Evolutionary conservation across 129 eudicot genomes (phyloP), one percentile per base, ranked within the genome.

Genomic region (Cynara cardunculus): DNA sequence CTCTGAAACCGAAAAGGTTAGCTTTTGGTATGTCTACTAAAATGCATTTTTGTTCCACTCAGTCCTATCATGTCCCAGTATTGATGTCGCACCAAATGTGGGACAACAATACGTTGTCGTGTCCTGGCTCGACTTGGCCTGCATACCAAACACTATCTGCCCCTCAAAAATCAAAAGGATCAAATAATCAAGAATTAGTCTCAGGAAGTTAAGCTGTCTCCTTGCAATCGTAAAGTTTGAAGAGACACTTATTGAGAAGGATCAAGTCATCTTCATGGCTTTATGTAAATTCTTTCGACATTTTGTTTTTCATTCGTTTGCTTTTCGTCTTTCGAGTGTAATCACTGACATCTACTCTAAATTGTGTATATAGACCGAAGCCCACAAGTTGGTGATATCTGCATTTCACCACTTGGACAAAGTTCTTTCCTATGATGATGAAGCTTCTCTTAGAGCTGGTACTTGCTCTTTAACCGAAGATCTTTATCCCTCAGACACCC

Each of bases 1-100:
- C 26, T 85, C 97, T 44, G 93, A 92, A 79, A 34, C 82, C 18
- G 90, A 95, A 73, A 95, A 95, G 97, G 99, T 86, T 73, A 13
- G 82, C 65, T 77, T 72, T 72, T 26, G 13, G n/a, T 22, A 32
- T 26, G 24, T 6, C 62, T 18, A 14, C 2, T 27, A 22, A 13
- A n/a, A n/a, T 46, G 19, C 19, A 13, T 46, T 44, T 46, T 46
- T 46, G 5, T 46, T 46, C 0, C 61, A 46, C 16, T 46, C 61
- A 3, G 19, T 3, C 61, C 7, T 13, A 11, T 14, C 18, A 10
- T 44, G 56, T 44, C 56, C 56, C 7, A 31, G 35, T 31, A 5
- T 31, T 31, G 4, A 31, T 31, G 35, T 31, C 35, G 3, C 5
- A 4, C 35, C 35, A 31, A 31, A 31, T 6, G 35, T 31, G 35